phyloP scores from a whole-genome alignment of 768 basidiomycete genomes.

The Agrocybe pediades region DNA sequence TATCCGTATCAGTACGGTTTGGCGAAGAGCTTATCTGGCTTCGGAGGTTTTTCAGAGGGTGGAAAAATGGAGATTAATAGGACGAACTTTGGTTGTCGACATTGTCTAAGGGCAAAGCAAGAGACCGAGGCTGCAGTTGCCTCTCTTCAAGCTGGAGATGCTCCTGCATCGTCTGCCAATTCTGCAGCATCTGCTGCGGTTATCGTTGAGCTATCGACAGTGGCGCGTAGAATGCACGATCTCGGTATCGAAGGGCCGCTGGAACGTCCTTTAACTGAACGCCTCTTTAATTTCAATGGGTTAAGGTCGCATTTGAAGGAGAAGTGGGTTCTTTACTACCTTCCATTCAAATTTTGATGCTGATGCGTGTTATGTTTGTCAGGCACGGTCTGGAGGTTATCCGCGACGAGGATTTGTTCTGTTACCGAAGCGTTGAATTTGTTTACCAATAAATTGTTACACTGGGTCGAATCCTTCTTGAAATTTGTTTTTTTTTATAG shows the following conservation, averaged over 20 bases:
- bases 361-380: background rate
- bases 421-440: slow-evolving; percentile 7
- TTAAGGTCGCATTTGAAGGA: slow-evolving; percentile 63
- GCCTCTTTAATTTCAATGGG: slow-evolving; percentile 52
- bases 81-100: slow-evolving; percentile 53
- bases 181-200: background rate
- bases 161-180: background rate
- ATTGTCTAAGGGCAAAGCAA: slow-evolving; percentile 38
- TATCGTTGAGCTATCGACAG: slow-evolving; percentile 5
- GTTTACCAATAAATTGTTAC: background rate
- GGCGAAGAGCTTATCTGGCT: slow-evolving; percentile 5
- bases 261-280: slow-evolving; percentile 19
- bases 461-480: background rate
- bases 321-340: slow-evolving; percentile 43
- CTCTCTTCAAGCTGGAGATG: background rate
- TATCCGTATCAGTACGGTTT: slow-evolving; percentile 17
- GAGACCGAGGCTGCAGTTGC: background rate
- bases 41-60: background rate
- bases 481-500: background rate
- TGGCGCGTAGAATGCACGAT: slow-evolving; percentile 11
- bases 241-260: slow-evolving; percentile 11
- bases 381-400: slow-evolving; percentile 53
- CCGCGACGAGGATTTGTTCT: slow-evolving; percentile 58
- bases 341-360: background rate
- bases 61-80: slow-evolving; percentile 30